These are phyloP conservation scores for Boletus tylopilopsis DNA, from an alignment of 768 basidiomycete genomes.

Conservation along the genomic window DNA sequence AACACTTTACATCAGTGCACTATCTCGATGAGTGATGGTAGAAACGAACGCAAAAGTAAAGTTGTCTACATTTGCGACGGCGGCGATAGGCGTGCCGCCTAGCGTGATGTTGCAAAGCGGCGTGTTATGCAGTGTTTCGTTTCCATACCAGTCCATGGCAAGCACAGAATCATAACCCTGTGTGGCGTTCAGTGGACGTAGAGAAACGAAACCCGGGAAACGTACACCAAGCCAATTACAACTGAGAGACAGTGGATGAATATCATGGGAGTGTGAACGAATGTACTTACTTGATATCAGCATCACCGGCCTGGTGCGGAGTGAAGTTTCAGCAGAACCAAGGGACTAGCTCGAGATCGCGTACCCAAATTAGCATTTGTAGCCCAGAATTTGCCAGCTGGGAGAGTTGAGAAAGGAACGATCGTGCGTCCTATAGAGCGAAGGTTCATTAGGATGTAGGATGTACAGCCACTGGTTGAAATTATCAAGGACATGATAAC, in stretches of 20 bases:
- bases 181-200: background rate
- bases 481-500: slow-evolving; percentile 6
- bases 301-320: slow-evolving; percentile 23
- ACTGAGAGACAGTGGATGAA: background rate
- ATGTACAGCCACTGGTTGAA: no score
- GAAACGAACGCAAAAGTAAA: slow-evolving; percentile 61
- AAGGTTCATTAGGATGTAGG: no score
- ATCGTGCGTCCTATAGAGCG: slow-evolving; percentile 30
- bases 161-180: slow-evolving; percentile 36
- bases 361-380: slow-evolving; percentile 41
- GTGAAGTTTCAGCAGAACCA: background rate
- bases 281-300: slow-evolving; percentile 23
- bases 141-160: slow-evolving; percentile 49
- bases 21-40: background rate
- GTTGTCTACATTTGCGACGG: slow-evolving; percentile 61
- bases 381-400: slow-evolving; percentile 34
- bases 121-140: slow-evolving; percentile 35
- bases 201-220: background rate
- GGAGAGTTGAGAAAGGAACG: slow-evolving; percentile 35
- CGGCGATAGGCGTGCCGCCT: slow-evolving; percentile 47
- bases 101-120: slow-evolving; percentile 56
- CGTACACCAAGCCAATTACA: slow-evolving; percentile 35
- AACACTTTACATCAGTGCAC: background rate
- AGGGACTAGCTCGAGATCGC: background rate
- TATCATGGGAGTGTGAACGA: slow-evolving; percentile 1